These are phyloP conservation scores for Cadophora gregata DNA, from an alignment of 2,329 filamentous ascomycete genomes.

Conservation along the genomic window DNA sequence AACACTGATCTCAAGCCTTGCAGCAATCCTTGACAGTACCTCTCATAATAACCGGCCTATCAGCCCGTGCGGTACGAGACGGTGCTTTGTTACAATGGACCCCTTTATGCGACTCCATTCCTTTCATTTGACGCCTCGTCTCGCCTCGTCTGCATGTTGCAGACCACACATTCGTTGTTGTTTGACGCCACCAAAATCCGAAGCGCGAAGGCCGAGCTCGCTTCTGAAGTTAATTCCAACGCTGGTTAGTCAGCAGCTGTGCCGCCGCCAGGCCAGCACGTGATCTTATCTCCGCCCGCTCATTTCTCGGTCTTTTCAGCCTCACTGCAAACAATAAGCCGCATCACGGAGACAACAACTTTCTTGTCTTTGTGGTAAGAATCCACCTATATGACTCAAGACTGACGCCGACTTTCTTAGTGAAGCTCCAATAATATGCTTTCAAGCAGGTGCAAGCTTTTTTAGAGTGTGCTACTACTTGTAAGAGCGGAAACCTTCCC, in stretches of 20 bases:
- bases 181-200: not conserved
- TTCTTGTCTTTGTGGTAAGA: not conserved
- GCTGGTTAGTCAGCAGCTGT: not conserved
- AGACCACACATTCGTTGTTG: no score
- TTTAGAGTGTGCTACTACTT: not conserved
- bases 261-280: not conserved
- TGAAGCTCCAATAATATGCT: not conserved
- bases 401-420: not conserved
- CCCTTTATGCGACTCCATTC: not conserved
- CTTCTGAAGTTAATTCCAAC: not conserved
- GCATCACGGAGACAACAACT: not conserved
- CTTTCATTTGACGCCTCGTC: not conserved
- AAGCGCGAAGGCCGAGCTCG: not conserved
- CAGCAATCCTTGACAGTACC: not conserved
- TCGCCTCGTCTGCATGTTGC: no score
- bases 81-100: no score
- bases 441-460: not conserved
- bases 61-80: not conserved
- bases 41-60: not conserved
- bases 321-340: not conserved
- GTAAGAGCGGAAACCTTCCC: constrained; percentile 1
- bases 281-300: constrained; percentile 6
- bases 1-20: not conserved
- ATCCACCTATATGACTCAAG: not conserved
- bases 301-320: constrained; percentile 12